Evolutionary conservation across 2,329 filamentous ascomycete genomes (phyloP).

Genomic region (Fusarium sp.): DNA sequence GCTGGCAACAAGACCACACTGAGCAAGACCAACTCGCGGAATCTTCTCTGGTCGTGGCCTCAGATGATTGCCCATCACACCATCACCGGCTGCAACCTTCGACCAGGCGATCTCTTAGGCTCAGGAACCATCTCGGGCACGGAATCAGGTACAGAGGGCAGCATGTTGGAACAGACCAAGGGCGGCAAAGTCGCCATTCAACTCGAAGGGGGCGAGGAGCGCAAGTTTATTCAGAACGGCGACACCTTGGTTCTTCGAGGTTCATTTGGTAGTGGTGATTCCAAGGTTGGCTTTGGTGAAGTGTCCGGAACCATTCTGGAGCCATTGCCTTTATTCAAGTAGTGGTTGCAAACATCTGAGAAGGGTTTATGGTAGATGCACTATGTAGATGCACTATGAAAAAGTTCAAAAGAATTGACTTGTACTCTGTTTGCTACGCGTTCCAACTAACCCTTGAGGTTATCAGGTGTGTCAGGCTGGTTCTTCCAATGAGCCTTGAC

Average conservation of each 20-base stretch:
- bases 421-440: neutral
- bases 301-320: constrained; percentile 68
- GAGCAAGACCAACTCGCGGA: constrained; percentile 48
- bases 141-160: constrained; percentile 70
- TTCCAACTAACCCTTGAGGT: constrained; percentile 37
- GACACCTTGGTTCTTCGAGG: constrained; percentile 75
- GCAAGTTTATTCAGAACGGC: constrained; percentile 77
- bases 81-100: constrained; percentile 78
- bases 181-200: constrained; percentile 72
- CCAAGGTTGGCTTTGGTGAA: constrained; percentile 80
- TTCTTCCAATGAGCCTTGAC: constrained; percentile 61
- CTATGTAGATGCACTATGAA: neutral
- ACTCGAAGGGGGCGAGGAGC: constrained; percentile 70
- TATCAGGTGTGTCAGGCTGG: constrained; percentile 59
- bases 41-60: constrained; percentile 79
- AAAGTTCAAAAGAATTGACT: neutral
- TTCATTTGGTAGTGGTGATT: constrained; percentile 70
- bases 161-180: constrained; percentile 75
- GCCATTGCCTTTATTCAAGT: constrained; percentile 46
- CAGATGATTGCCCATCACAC: constrained; percentile 88
- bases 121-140: constrained; percentile 79
- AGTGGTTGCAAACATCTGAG: neutral
- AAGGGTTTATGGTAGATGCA: neutral
- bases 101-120: constrained; percentile 77
- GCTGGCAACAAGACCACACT: constrained; percentile 48